These are phyloP conservation scores for Entoloma clypeatum DNA, from an alignment of 1,284 basidiomycete genomes.

Conservation along the genomic window DNA sequence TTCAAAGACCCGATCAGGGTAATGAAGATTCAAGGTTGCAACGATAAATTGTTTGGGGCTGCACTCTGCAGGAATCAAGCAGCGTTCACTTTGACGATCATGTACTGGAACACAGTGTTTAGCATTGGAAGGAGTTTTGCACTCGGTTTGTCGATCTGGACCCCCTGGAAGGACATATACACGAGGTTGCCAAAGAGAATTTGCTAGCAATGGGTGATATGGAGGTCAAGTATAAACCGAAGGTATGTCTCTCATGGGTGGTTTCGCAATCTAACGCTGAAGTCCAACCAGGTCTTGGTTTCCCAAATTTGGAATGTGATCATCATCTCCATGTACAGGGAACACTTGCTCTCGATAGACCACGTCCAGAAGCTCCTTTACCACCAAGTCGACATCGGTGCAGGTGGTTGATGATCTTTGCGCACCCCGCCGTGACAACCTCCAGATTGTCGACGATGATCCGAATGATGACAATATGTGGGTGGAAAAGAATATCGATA, in stretches of 20 bases:
- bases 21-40: constrained; percentile 88
- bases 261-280: neutral
- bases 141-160: constrained; percentile 93
- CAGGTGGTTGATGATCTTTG: constrained; percentile 82
- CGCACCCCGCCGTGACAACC: constrained; percentile 74
- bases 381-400: constrained; percentile 85
- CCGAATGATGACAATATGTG: constrained; percentile 68
- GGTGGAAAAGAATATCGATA: constrained; percentile 84
- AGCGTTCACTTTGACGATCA: constrained; percentile 88
- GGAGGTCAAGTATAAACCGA: constrained; percentile 97
- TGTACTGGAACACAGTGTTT: constrained; percentile 98
- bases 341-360: constrained; percentile 93
- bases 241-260: constrained; percentile 49
- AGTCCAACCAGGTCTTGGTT: constrained; percentile 72
- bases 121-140: constrained; percentile 87
- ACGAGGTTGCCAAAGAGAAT: constrained; percentile 91
- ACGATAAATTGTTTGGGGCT: constrained; percentile 79
- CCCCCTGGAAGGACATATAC: constrained; percentile 95
- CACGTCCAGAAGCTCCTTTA: constrained; percentile 94
- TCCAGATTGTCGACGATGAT: constrained; percentile 65
- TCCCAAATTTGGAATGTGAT: constrained; percentile 98
- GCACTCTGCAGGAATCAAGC: constrained; percentile 85
- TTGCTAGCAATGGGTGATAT: constrained; percentile 86
- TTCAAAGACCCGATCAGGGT: constrained; percentile 87
- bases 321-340: constrained; percentile 99